Evolutionary conservation across 106 monocot species (phyloP).

Genomic region (Xerophyta viscosa): DNA sequence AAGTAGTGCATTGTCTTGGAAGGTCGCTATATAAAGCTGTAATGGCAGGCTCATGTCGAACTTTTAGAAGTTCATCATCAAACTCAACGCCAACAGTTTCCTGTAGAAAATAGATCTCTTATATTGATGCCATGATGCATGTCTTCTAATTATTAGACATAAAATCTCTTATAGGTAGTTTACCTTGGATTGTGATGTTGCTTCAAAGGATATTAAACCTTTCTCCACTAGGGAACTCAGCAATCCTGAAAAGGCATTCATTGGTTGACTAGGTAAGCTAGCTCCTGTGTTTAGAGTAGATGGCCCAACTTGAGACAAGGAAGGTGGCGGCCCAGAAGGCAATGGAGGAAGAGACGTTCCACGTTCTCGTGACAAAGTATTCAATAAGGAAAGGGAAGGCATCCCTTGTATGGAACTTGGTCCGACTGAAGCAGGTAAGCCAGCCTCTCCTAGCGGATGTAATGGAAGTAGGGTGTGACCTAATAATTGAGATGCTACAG

Average conservation of each 20-base stretch:
- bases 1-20: slow-evolving; percentile 90
- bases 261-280: slow-evolving; percentile 27
- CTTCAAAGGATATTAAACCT: slow-evolving; percentile 66
- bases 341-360: slow-evolving; percentile 42
- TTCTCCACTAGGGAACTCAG: slow-evolving; percentile 74
- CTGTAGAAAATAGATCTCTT: slow-evolving; percentile 24
- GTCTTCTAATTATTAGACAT: too few relatives aligned
- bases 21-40: slow-evolving; percentile 70
- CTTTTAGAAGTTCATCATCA: slow-evolving; percentile 68
- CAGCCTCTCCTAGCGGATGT: slow-evolving; percentile 19
- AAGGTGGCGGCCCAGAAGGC: slow-evolving; percentile 62
- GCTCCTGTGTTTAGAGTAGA: slow-evolving; percentile 23
- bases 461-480: slow-evolving; percentile 18
- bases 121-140: too few relatives aligned
- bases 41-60: slow-evolving; percentile 74
- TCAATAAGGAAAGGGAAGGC: slow-evolving; percentile 16
- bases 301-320: slow-evolving; percentile 20
- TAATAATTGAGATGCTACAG: slow-evolving; percentile 19
- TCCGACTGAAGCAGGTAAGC: slow-evolving; percentile 11
- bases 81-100: slow-evolving; percentile 64
- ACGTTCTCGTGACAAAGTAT: slow-evolving; percentile 19
- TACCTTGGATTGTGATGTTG: slow-evolving; percentile 56
- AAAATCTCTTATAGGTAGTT: too few relatives aligned
- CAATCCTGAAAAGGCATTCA: slow-evolving; percentile 52
- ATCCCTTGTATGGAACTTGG: slow-evolving; percentile 22